Evolutionary conservation across 768 basidiomycete genomes (phyloP).

Genomic region (Suillus variegatus): DNA sequence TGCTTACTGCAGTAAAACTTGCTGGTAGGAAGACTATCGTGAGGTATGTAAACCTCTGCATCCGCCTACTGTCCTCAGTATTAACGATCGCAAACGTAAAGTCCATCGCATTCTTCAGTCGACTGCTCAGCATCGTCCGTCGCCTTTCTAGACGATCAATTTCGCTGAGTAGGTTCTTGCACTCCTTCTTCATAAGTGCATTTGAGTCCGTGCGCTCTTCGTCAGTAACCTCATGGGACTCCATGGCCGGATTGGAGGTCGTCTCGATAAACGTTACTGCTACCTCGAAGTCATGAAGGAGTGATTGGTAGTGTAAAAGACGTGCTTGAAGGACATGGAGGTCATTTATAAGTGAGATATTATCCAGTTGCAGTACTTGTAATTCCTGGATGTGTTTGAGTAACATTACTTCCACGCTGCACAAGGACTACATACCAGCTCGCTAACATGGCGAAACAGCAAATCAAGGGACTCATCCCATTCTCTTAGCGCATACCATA

Average conservation of each 20-base stretch:
- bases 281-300: conserved; percentile 50
- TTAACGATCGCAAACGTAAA: conserved; percentile 48
- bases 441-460: conserved; percentile 47
- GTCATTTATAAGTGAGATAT: conserved; percentile 40
- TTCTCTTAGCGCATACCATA: conserved; percentile 55
- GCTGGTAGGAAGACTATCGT: conserved; percentile 57
- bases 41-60: conserved; percentile 43
- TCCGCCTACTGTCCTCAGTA: conserved; percentile 49
- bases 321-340: conserved; percentile 52
- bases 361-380: not conserved
- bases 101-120: conserved; percentile 21
- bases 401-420: conserved; percentile 1
- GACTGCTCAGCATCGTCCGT: conserved; percentile 15
- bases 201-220: conserved; percentile 12
- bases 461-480: conserved; percentile 55
- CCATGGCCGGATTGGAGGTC: conserved; percentile 46
- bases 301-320: conserved; percentile 45
- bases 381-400: not conserved
- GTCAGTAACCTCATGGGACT: conserved; percentile 13
- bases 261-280: conserved; percentile 43
- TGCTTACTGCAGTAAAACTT: conserved; percentile 30
- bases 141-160: conserved; percentile 35
- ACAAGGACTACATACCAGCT: conserved; percentile 36
- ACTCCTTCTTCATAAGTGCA: conserved; percentile 20
- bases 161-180: conserved; percentile 33